Conservation (phyloP, 176 grass and related monocot genomes). For the Carex scoparia region DNA sequence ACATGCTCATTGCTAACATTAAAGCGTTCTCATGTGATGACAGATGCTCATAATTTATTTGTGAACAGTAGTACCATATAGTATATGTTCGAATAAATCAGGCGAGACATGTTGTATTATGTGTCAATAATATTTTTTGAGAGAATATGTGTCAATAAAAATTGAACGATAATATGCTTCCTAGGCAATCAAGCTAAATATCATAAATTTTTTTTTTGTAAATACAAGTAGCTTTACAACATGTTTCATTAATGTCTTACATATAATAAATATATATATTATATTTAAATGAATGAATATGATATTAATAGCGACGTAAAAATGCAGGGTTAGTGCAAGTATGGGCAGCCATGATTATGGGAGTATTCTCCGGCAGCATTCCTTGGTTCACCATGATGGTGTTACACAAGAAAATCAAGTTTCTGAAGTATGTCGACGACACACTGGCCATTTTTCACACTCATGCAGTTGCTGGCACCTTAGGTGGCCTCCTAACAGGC, state of each 20-base stretch:
- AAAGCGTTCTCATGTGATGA: neutral
- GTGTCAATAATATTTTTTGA: too few relatives aligned
- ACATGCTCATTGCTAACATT: too few relatives aligned
- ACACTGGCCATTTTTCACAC: slow-evolving; percentile 81
- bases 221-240: too few relatives aligned
- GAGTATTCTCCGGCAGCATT: slow-evolving; percentile 50
- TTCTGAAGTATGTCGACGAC: slow-evolving; percentile 60
- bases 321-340: slow-evolving; percentile 52
- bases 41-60: neutral
- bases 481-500: slow-evolving; percentile 56
- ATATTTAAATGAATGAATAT: neutral
- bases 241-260: too few relatives aligned
- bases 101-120: neutral
- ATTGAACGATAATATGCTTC: neutral
- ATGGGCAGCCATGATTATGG: slow-evolving; percentile 80
- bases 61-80: neutral
- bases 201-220: neutral
- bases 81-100: neutral
- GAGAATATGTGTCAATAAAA: too few relatives aligned
- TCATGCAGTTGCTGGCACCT: slow-evolving; percentile 60
- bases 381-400: slow-evolving; percentile 92
- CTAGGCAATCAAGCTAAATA: neutral
- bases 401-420: slow-evolving; percentile 42
- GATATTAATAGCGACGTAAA: neutral
- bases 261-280: neutral